Conservation (phyloP, 306 rosid genomes). For the Dalbergia cultrata region DNA sequence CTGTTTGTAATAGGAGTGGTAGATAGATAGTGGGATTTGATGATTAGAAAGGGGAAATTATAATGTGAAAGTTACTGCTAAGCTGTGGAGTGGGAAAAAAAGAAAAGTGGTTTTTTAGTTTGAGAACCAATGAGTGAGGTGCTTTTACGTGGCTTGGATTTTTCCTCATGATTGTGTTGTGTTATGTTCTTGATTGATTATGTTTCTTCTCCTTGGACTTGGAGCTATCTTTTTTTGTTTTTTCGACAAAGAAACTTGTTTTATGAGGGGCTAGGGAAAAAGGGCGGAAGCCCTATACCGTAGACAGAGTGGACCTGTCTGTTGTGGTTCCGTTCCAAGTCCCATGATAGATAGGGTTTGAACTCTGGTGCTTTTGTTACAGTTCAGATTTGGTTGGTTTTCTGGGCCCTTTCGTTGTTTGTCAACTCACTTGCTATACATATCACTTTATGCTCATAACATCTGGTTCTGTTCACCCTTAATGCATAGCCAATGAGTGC, state of each 20-base stretch:
- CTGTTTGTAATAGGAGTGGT: slow-evolving; percentile 6
- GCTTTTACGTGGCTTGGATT: slow-evolving; percentile 12
- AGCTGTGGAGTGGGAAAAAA: slow-evolving; percentile 11
- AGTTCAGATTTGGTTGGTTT: slow-evolving; percentile 28
- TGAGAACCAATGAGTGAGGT: slow-evolving; percentile 29
- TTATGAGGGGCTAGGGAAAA: too few relatives aligned
- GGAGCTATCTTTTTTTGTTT: too few relatives aligned
- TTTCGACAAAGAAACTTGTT: too few relatives aligned
- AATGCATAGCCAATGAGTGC: neutral
- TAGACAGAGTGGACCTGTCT: too few relatives aligned
- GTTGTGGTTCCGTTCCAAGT: neutral
- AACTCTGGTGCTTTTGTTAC: slow-evolving; percentile 21
- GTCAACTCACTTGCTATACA: neutral
- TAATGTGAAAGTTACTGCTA: slow-evolving; percentile 23
- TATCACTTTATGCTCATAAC: slow-evolving; percentile 13
- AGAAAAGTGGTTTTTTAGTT: neutral
- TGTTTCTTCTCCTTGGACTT: slow-evolving; percentile 16
- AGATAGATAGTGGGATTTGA: slow-evolving; percentile 25
- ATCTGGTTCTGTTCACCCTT: neutral
- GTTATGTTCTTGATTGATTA: slow-evolving; percentile 8
- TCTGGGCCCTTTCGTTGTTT: slow-evolving; percentile 10
- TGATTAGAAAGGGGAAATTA: slow-evolving; percentile 6
- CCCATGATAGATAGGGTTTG: slow-evolving; percentile 15
- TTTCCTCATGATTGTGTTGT: slow-evolving; percentile 16
- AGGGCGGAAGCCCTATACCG: too few relatives aligned